Evolutionary conservation across 768 basidiomycete species (phyloP), one percentile per base, ranked within the genome.

Genomic region (Thelephora aurantiotincta): DNA sequence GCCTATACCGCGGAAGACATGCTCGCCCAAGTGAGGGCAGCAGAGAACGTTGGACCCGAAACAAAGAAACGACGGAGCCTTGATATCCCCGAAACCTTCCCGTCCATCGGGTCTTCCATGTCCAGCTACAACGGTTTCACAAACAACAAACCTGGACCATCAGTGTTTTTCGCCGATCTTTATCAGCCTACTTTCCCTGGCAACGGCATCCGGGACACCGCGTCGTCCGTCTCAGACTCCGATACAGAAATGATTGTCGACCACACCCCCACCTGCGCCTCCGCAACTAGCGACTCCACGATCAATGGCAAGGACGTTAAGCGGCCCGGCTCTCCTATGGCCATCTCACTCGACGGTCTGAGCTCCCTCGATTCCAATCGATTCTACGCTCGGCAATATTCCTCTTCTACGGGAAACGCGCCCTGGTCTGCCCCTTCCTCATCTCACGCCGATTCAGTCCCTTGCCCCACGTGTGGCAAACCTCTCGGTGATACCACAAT

Each of bases 391-490:
- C 34, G 68, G 72, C 49, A 56, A 57, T 43, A 37, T 66, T 48
- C 54, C 61, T 62, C 44, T 46, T 50, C 58, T 57, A 52, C 61
- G 57, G 56, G 54, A 54, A 51, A 45, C 33, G 60, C 54, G 48
- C 60, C 69, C 3, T 48, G 62, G 18, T 74, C 74, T 4, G 69
- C 74, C 2, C 70, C 73, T 0, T 58, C 73, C 2, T 70, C 72
- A 1, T 60, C 69, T 13, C 60, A 63, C 51, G 36, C 55, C 35
- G 67, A 68, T 44, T 65, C 68, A 52, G 59, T 68, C 35, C 55
- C 50, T 53, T 80, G 78, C 57, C 75, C 77, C 1, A 70, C 72
- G 6, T 80, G 78, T 57, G 75, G 75, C 53, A 72, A 69, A 61
- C 45, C 60, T 33, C 65, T 73, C 53, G 70, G 70, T 33, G 71